Conservation (phyloP, 768 basidiomycete species). For the Postia placenta region DNA sequence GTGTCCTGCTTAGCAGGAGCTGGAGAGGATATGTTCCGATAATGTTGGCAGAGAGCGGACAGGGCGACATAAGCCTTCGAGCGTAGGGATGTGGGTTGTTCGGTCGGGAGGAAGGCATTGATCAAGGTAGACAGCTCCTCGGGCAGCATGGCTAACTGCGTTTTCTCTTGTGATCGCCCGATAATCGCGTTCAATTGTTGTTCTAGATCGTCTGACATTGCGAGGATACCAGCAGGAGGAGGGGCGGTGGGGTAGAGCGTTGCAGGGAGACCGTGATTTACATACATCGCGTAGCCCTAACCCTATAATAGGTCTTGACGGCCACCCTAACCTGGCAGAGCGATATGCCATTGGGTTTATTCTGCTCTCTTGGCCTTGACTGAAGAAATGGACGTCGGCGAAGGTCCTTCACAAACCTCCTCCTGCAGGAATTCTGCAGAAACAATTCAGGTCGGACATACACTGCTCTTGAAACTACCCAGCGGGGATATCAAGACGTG, state of each 20-base stretch:
- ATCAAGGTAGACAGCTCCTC: slow-evolving; percentile 50
- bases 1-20: slow-evolving; percentile 30
- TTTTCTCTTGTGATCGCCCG: slow-evolving; percentile 22
- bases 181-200: slow-evolving; percentile 27
- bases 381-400: slow-evolving; percentile 21
- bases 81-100: slow-evolving; percentile 34
- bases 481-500: slow-evolving; percentile 73
- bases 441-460: slow-evolving; percentile 61
- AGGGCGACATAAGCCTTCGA: slow-evolving; percentile 70
- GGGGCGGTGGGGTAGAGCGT: too few relatives aligned
- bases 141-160: slow-evolving; percentile 36
- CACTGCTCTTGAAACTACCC: slow-evolving; percentile 74
- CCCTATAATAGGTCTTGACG: too few relatives aligned
- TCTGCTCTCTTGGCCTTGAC: too few relatives aligned
- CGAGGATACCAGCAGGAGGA: too few relatives aligned
- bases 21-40: slow-evolving; percentile 26
- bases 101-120: slow-evolving; percentile 45
- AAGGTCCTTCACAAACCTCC: slow-evolving; percentile 15
- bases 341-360: too few relatives aligned
- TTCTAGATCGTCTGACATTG: slow-evolving; percentile 15
- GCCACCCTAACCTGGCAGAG: too few relatives aligned
- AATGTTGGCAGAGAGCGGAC: slow-evolving; percentile 61
- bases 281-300: too few relatives aligned
- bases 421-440: slow-evolving; percentile 9
- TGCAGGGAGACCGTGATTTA: too few relatives aligned